Percentiles rank a stretch among this genome's conserved stretches.
phyloP scores from a whole-genome alignment of 2,329 filamentous ascomycete genomes.

The Neospermospora avenae region DNA sequence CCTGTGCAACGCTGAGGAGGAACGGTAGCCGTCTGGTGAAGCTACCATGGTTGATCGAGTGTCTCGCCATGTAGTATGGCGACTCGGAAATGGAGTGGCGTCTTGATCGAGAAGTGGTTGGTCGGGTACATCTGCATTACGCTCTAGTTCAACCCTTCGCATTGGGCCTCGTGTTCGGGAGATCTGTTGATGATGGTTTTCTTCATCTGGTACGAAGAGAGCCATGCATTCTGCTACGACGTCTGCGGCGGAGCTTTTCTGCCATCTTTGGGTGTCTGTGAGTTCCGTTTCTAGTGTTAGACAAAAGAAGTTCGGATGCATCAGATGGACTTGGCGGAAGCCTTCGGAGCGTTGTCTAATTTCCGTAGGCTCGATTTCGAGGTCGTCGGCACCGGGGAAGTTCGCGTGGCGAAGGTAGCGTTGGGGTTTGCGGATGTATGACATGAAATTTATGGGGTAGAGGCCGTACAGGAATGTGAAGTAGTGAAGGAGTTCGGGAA shows the following conservation, averaged over 20 bases:
- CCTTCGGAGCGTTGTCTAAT: constrained; percentile 73
- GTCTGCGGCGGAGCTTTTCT: constrained; percentile 75
- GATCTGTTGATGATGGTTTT: constrained; percentile 15
- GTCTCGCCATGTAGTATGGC: constrained; percentile 50
- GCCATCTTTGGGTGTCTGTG: constrained; percentile 71
- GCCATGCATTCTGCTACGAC: constrained; percentile 77
- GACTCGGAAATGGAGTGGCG: constrained; percentile 27
- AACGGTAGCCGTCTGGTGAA: constrained; percentile 40
- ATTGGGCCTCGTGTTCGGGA: constrained; percentile 16
- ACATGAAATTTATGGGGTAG: constrained; percentile 83
- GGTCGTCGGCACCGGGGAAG: constrained; percentile 65
- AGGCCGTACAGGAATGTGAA: constrained; percentile 81
- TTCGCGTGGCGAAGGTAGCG: constrained; percentile 73
- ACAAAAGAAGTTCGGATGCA: constrained; percentile 83
- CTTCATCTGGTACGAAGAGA: constrained; percentile 45
- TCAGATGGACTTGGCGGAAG: constrained; percentile 67
- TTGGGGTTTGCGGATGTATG: constrained; percentile 79
- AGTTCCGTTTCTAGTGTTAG: constrained; percentile 78
- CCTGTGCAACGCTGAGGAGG: constrained; percentile 37
- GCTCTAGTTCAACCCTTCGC: constrained; percentile 16
- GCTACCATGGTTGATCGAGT: constrained; percentile 45
- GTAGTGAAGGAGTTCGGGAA: constrained; percentile 69
- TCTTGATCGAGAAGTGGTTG: constrained; percentile 28
- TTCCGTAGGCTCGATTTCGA: constrained; percentile 75
- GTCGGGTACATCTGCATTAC: constrained; percentile 30